Percentiles rank a stretch among this genome's conserved stretches.
These are phyloP conservation scores for Mytilinidion resinicola DNA, from an alignment of 495 filamentous ascomycete genomes.

Conservation along the genomic window DNA sequence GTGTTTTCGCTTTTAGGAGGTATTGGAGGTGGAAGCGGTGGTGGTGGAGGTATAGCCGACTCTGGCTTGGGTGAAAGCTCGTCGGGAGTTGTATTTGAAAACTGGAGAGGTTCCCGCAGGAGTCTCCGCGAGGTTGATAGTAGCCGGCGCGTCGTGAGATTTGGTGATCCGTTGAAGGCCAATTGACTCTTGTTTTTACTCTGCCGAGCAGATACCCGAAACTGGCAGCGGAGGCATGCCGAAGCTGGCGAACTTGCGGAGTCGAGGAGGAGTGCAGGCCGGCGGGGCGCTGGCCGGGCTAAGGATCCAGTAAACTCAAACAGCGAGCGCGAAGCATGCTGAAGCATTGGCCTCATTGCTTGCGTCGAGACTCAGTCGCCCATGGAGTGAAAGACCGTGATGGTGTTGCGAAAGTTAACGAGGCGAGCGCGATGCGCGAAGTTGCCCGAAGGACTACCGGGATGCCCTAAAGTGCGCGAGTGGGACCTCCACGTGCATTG, in stretches of 20 bases:
- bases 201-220: constrained; percentile 5
- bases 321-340: constrained; percentile 26
- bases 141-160: not conserved
- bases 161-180: not conserved
- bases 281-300: not conserved
- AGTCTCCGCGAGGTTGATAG: not conserved
- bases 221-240: constrained; percentile 28
- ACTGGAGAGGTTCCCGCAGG: not conserved
- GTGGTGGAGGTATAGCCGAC: not conserved
- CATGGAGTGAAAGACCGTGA: not conserved
- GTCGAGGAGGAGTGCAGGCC: not conserved
- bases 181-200: not conserved
- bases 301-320: not conserved
- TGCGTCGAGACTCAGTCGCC: not conserved
- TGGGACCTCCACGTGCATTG: too few species aligned
- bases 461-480: too few species aligned
- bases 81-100: not conserved
- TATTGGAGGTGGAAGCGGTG: not conserved
- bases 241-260: constrained; percentile 4
- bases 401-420: too few species aligned
- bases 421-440: too few species aligned
- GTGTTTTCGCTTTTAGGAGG: constrained; percentile 9
- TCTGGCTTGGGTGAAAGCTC: not conserved
- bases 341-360: constrained; percentile 31
- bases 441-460: too few species aligned